Percentiles rank a stretch among this genome's conserved stretches.
Conservation (phyloP, 257 asterid species). For the Lavandula angustifolia region DNA sequence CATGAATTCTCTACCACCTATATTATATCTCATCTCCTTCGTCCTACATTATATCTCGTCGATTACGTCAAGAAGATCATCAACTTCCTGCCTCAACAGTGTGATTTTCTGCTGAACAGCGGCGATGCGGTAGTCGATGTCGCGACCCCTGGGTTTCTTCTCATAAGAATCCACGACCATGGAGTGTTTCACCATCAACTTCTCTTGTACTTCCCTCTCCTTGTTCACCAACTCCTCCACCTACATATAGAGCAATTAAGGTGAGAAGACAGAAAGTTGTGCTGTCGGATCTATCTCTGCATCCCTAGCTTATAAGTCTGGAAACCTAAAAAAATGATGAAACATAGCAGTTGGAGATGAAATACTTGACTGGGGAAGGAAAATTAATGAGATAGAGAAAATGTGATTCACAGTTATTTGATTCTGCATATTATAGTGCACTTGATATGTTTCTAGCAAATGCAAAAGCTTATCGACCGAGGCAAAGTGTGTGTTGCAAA, state of each 20-base stretch:
- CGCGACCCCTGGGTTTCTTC: constrained; percentile 78
- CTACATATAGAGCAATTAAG: constrained; percentile 37
- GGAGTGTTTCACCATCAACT: constrained; percentile 83
- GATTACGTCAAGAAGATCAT: constrained; percentile 79
- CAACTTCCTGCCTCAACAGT: constrained; percentile 81
- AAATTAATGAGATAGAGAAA: too few relatives aligned
- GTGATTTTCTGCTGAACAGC: constrained; percentile 76
- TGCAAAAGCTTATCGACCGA: neutral
- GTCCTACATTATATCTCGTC: constrained; percentile 63
- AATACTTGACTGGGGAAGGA: neutral
- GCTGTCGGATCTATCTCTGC: neutral
- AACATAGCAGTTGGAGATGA: neutral
- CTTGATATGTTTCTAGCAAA: neutral
- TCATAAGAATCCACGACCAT: constrained; percentile 75
- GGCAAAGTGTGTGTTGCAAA: neutral
- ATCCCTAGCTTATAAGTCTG: neutral
- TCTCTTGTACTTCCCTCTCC: constrained; percentile 91
- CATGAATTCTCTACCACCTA: constrained; percentile 20
- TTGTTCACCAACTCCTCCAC: constrained; percentile 80
- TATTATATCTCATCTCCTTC: constrained; percentile 55
- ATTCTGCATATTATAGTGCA: neutral
- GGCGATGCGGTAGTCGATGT: constrained; percentile 77
- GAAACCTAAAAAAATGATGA: neutral
- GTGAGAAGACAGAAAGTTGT: neutral
- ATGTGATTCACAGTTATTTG: neutral